Evolutionary conservation across 108 stramenopile species (phyloP).

Genomic region (Fragilariopsis cylindrus): DNA sequence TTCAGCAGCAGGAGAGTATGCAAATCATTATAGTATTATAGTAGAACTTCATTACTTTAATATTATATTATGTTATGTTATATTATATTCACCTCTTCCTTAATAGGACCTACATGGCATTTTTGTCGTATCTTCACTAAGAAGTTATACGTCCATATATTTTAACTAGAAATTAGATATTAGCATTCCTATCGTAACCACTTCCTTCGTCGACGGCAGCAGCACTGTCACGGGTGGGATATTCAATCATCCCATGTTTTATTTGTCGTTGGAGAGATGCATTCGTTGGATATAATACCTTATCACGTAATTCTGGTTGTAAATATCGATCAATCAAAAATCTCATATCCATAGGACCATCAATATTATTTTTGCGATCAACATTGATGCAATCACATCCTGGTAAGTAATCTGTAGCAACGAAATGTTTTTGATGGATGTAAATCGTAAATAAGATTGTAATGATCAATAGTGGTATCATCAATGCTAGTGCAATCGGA

Average conservation of each 20-base stretch:
- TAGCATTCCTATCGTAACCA: too few relatives aligned
- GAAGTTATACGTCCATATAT: too few relatives aligned
- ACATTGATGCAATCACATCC: slow-evolving; percentile 31
- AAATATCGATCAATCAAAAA: slow-evolving; percentile 47
- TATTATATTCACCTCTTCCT: too few relatives aligned
- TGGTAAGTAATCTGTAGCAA: slow-evolving; percentile 47
- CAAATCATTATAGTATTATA: too few relatives aligned
- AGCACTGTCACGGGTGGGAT: too few relatives aligned
- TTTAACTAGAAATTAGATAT: too few relatives aligned
- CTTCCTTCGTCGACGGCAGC: too few relatives aligned
- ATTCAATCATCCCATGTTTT: slow-evolving; percentile 2
- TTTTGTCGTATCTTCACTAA: too few relatives aligned
- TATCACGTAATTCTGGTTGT: slow-evolving; percentile 61
- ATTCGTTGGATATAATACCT: slow-evolving; percentile 49
- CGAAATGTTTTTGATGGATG: slow-evolving; percentile 59
- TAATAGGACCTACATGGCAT: too few relatives aligned
- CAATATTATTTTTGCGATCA: slow-evolving; percentile 34
- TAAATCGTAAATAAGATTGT: slow-evolving; percentile 63
- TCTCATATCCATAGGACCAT: slow-evolving; percentile 25
- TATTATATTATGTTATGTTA: too few relatives aligned
- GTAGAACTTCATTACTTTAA: too few relatives aligned
- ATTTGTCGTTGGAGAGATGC: slow-evolving; percentile 3
- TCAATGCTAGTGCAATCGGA: slow-evolving; percentile 37
- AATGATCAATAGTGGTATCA: slow-evolving; percentile 47
- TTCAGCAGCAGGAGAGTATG: too few relatives aligned